Conservation (phyloP, 805 yeast species). For the Candida silvatica region DNA sequence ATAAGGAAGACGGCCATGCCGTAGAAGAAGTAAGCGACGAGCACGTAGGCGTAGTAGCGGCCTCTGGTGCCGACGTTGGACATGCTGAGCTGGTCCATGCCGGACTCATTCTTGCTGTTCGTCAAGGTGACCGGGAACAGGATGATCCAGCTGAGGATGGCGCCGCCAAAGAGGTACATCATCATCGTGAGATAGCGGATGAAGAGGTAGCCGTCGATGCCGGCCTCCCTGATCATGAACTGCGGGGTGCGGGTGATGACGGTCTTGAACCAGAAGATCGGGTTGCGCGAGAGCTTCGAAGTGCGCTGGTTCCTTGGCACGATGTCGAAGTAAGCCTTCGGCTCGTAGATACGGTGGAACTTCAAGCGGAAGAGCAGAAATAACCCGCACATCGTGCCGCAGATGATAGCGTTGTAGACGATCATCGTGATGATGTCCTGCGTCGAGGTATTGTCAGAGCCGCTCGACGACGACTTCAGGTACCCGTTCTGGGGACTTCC, state of each 20-base stretch:
- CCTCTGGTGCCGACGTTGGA: constrained; percentile 55
- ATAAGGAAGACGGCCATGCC: constrained; percentile 61
- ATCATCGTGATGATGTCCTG: constrained; percentile 69
- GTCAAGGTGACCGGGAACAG: constrained; percentile 81
- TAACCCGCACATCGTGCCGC: constrained; percentile 47
- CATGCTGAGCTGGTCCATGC: constrained; percentile 71
- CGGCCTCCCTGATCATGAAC: constrained; percentile 77
- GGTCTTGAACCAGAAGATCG: constrained; percentile 61
- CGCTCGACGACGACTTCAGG: not conserved
- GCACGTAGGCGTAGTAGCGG: constrained; percentile 81
- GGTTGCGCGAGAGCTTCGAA: constrained; percentile 62
- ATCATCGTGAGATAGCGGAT: constrained; percentile 64
- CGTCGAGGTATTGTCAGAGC: constrained; percentile 42
- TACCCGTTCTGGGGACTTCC: no score
- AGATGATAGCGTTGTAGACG: constrained; percentile 57
- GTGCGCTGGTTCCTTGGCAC: constrained; percentile 57
- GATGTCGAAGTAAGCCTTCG: constrained; percentile 61
- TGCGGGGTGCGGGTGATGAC: constrained; percentile 60
- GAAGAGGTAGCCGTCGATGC: constrained; percentile 91
- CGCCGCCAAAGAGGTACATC: constrained; percentile 43
- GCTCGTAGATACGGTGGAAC: constrained; percentile 72
- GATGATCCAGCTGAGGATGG: constrained; percentile 53
- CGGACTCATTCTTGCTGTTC: constrained; percentile 49
- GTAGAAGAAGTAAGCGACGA: constrained; percentile 73
- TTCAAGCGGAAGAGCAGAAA: constrained; percentile 62